Percentiles rank a stretch among this genome's conserved stretches.
Evolutionary conservation across 148 eudicot genomes (phyloP).

Genomic region (Diospyros lotus): DNA sequence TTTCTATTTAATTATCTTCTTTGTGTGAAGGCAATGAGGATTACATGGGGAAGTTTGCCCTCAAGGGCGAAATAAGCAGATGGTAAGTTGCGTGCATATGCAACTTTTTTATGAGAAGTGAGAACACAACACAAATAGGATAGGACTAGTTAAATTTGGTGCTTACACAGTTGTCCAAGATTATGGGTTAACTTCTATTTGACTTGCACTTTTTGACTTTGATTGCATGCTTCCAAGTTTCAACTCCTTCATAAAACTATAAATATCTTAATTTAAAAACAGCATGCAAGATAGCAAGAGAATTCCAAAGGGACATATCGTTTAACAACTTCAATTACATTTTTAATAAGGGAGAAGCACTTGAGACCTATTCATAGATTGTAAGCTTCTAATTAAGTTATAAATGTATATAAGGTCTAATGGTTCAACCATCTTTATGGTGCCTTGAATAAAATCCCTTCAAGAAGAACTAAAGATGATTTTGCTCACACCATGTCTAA

Average conservation of each 20-base stretch:
- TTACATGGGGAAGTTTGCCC: too few species aligned
- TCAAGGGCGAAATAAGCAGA: too few species aligned
- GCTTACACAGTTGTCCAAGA: too few species aligned
- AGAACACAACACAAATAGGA: too few species aligned
- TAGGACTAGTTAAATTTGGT: too few species aligned
- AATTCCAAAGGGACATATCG: not conserved
- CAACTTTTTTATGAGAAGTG: too few species aligned
- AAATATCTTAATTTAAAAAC: not conserved
- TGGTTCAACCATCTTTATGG: not conserved
- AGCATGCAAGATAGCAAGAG: not conserved
- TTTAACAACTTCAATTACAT: not conserved
- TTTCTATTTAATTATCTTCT: too few species aligned
- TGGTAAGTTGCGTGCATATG: too few species aligned
- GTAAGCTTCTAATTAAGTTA: not conserved
- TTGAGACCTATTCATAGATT: not conserved
- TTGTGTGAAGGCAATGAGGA: too few species aligned
- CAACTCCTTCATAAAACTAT: constrained; percentile 13
- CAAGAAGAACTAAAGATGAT: not conserved
- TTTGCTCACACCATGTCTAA: not conserved
- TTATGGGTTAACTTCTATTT: constrained; percentile 29
- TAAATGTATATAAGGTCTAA: not conserved
- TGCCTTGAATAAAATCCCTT: not conserved
- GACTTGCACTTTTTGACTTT: constrained; percentile 36
- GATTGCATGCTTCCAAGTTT: constrained; percentile 57
- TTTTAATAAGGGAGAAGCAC: not conserved